phyloP scores from a whole-genome alignment of 2,329 filamentous ascomycete species.

The Penicillium sp. region DNA sequence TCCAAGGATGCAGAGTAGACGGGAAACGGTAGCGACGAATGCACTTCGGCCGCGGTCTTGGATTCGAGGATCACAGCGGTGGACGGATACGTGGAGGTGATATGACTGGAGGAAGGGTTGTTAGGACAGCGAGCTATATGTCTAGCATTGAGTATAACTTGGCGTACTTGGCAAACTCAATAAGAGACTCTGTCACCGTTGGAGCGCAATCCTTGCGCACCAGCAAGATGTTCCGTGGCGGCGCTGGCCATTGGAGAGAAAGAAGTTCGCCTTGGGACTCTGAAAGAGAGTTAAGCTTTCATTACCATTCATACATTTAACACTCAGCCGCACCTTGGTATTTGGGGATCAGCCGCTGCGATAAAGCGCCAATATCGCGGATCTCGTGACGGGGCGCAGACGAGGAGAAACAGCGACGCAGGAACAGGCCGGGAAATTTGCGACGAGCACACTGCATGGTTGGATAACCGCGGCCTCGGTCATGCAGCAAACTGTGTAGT shows the following conservation, averaged over 20 bases:
- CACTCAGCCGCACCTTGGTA: constrained; percentile 58
- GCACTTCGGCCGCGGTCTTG: constrained; percentile 69
- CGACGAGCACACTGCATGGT: constrained; percentile 23
- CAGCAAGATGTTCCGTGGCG: constrained; percentile 67
- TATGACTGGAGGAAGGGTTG: constrained; percentile 60
- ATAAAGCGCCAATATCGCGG: constrained; percentile 44
- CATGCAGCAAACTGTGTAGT: not conserved
- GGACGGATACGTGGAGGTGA: constrained; percentile 75
- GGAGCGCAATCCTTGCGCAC: constrained; percentile 65
- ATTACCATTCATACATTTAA: not conserved
- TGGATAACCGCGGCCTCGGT: not conserved
- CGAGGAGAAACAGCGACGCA: constrained; percentile 43
- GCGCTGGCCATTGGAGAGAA: constrained; percentile 66
- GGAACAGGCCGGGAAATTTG: constrained; percentile 7
- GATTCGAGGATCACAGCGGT: constrained; percentile 83
- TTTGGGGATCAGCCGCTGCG: constrained; percentile 58
- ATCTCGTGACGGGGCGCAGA: constrained; percentile 44
- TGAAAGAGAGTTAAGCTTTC: constrained; percentile 23
- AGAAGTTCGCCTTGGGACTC: constrained; percentile 63
- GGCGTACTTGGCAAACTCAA: constrained; percentile 56
- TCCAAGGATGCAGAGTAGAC: constrained; percentile 58
- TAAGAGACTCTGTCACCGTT: constrained; percentile 55
- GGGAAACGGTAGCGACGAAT: constrained; percentile 69
- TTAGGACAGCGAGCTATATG: constrained; percentile 20
- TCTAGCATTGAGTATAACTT: constrained; percentile 1